Conservation (phyloP, 2,329 filamentous ascomycete genomes). For the Penicillium sp. region DNA sequence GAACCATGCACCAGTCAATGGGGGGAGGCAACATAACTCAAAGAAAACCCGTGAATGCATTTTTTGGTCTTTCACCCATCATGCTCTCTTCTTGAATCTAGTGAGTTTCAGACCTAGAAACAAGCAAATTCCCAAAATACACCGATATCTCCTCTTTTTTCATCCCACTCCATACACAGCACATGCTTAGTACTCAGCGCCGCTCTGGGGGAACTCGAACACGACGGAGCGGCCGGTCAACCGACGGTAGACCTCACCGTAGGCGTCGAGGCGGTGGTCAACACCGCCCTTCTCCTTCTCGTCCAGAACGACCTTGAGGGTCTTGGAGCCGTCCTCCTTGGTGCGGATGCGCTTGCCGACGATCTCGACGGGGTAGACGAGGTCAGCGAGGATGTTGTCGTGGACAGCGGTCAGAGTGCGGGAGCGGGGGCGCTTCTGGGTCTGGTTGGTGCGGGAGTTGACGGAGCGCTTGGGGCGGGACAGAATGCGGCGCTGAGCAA, state of each 20-base stretch:
- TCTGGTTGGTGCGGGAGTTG: constrained; percentile 94
- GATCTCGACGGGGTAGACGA: constrained; percentile 99
- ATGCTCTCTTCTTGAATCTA: constrained; percentile 33
- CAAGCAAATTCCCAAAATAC: constrained; percentile 31
- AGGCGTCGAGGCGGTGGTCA: constrained; percentile 99
- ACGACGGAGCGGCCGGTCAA: constrained; percentile 94
- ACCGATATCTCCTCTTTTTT: constrained; percentile 30
- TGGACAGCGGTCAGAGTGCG: constrained; percentile 98
- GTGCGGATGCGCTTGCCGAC: constrained; percentile 98
- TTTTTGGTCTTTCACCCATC: constrained; percentile 36
- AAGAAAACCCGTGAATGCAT: constrained; percentile 36
- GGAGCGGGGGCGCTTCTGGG: constrained; percentile 97
- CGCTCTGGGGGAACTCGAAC: constrained; percentile 97
- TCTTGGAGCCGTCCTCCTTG: constrained; percentile 98
- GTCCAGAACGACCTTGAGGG: constrained; percentile 98
- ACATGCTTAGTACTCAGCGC: constrained; percentile 75
- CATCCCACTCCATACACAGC: constrained; percentile 28
- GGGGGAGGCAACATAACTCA: constrained; percentile 32
- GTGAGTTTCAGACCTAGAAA: constrained; percentile 34
- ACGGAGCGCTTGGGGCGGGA: constrained; percentile 98
- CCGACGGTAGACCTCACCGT: constrained; percentile 98
- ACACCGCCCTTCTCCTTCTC: constrained; percentile 99
- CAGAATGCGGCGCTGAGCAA: constrained; percentile 97
- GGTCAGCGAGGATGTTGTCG: constrained; percentile 95
- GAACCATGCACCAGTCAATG: constrained; percentile 28